A percentile compares a stretch with the other conserved stretches of the same genome.
Conservation (phyloP, 352 stramenopile species). For the Pythium dissotocum region DNA sequence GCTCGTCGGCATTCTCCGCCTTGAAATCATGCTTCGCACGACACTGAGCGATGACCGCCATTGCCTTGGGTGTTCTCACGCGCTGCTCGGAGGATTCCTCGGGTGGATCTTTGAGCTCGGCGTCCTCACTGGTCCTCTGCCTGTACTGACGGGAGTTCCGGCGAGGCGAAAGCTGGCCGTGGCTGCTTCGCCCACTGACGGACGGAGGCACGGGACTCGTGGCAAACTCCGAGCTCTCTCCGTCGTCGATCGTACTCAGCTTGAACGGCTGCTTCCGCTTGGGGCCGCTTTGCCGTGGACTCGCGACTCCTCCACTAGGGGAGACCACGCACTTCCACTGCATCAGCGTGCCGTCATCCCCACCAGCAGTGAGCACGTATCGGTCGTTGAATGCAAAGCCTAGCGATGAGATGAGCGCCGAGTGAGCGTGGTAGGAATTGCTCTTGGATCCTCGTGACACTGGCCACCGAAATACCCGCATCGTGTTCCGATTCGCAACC, state of each 20-base stretch:
- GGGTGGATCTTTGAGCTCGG: neutral
- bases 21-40: conserved; percentile 41
- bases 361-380: conserved; percentile 55
- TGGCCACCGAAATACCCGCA: conserved; percentile 62
- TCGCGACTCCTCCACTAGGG: neutral
- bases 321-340: conserved; percentile 45
- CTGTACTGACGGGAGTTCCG: conserved; percentile 30
- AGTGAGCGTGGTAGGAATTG: conserved; percentile 50
- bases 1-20: conserved; percentile 49
- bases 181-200: neutral
- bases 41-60: conserved; percentile 21
- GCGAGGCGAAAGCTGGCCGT: conserved; percentile 23
- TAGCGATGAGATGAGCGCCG: conserved; percentile 45
- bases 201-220: conserved; percentile 23
- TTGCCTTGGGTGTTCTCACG: neutral
- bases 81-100: conserved; percentile 1
- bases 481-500: conserved; percentile 42
- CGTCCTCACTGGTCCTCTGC: conserved; percentile 1
- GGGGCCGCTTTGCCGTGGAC: neutral
- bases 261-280: conserved; percentile 27
- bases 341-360: conserved; percentile 58
- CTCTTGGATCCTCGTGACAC: conserved; percentile 38
- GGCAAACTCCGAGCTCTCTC: neutral
- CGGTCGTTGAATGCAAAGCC: conserved; percentile 50
- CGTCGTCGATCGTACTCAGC: conserved; percentile 6